Conservation (phyloP, 306 rosid species). For the Vigna reflexopilosa region DNA sequence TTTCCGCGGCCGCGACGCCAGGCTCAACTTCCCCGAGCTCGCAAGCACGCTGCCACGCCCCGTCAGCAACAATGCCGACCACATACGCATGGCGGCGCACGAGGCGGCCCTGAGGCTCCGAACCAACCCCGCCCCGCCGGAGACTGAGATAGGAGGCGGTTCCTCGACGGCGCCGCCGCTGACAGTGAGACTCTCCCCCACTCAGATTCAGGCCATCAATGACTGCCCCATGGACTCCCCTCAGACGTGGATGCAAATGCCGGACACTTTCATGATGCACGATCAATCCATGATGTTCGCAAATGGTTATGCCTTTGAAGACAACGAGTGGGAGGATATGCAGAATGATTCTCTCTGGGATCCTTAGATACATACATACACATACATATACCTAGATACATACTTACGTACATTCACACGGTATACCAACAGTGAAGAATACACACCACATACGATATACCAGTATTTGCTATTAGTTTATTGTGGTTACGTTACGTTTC, state of each 20-base stretch:
- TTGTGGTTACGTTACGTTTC: background rate
- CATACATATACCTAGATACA: background rate
- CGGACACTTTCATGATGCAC: constrained; percentile 45
- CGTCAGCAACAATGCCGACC: constrained; percentile 59
- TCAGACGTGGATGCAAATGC: constrained; percentile 58
- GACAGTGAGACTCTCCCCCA: constrained; percentile 57
- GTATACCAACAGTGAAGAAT: background rate
- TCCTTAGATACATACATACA: constrained; percentile 32
- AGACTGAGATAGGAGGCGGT: background rate
- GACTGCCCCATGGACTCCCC: constrained; percentile 63
- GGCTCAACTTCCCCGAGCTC: constrained; percentile 78
- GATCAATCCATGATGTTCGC: constrained; percentile 51
- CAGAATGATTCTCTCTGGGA: constrained; percentile 58
- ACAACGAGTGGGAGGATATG: constrained; percentile 51
- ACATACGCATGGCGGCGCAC: constrained; percentile 86
- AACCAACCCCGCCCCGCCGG: background rate
- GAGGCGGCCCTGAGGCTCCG: constrained; percentile 71
- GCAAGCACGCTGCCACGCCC: constrained; percentile 70
- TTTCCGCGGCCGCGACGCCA: constrained; percentile 69
- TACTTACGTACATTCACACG: background rate
- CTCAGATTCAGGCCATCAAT: constrained; percentile 66
- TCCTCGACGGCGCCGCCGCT: background rate
- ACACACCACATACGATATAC: background rate
- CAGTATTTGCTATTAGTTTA: constrained; percentile 9
- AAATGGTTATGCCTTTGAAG: constrained; percentile 44